Base-by-base conservation (phyloP, 1,284 basidiomycete genomes). In the Dichomitus squalens region DNA sequence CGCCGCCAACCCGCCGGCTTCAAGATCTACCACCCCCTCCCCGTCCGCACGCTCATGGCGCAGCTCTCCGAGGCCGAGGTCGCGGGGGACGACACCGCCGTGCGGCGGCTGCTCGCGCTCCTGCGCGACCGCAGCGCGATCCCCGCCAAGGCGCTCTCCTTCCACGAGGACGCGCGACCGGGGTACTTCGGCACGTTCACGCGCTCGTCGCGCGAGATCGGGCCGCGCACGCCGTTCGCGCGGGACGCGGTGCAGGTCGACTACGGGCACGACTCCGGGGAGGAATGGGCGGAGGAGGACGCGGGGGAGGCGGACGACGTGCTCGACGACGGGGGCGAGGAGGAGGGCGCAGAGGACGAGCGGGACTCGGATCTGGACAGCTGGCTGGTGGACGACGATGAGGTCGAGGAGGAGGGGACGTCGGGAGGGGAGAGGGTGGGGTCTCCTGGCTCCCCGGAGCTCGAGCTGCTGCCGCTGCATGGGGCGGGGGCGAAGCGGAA, bases 111-210 rank as follows among this genome's bases (percentile, higher is more conserved):
- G 7, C 76, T 86, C 31, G 66, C 73, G 7, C 70, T 81, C 52
- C 78, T 95, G 14, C 75, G 76, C 52, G 78, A 90, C 59, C 84
- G 88, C 11, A 70, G 70, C 9, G 62, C 76, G n/a, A 72, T 92
- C 33, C 86, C 86, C 0, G 81, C 83, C 31, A 95, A 93, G 71
- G 81, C 86, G 2, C 75, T 95, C 44, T 85, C 90, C 58, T 95
- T 93, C 70, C 72, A 78, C 21, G 87, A 87, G 59, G 90, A 95
- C 69, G 79, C 80, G 0, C 84, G 93, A 33, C 93, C 93, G 18
- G 92, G 91, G 1, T 95, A 93, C 72, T 88, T 87, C 65, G 93
- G 92, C 25, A 95, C 93, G 16, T 95, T 90, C 88, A 93, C 92
- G 9, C 85, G 87, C 49, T 83, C 78, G 58, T 92, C 90, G 21